A percentile compares a stretch with the other conserved stretches of the same genome.
These are phyloP conservation scores for Yamadazyma kitorensis DNA, from an alignment of 805 yeast genomes.

Conservation along the genomic window DNA sequence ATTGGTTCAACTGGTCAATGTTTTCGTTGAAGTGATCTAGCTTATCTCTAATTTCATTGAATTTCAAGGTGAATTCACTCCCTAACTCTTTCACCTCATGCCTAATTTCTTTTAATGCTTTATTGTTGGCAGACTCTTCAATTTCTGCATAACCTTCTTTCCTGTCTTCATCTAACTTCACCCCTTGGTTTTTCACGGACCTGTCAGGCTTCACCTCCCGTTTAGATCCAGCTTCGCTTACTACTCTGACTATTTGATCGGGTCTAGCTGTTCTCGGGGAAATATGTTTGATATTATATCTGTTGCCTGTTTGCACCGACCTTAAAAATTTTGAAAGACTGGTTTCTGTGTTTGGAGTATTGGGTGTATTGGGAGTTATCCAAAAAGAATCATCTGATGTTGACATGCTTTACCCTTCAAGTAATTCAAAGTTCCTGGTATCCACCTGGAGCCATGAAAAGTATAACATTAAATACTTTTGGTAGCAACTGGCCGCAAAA, in stretches of 20 bases:
- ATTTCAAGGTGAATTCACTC: neutral
- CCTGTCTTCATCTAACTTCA: neutral
- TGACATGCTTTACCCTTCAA: no score
- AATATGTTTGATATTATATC: constrained; percentile 1
- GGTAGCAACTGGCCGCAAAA: neutral
- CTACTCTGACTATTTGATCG: neutral
- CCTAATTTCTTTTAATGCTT: constrained; percentile 1
- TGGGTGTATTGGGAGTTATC: neutral
- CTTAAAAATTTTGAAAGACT: neutral
- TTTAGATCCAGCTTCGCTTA: neutral
- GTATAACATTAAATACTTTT: neutral
- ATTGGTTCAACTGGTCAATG: constrained; percentile 3
- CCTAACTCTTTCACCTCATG: constrained; percentile 2
- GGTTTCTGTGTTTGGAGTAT: neutral
- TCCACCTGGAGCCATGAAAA: no score
- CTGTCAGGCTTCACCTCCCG: neutral
- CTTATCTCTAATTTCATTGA: constrained; percentile 1
- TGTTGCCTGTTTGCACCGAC: constrained; percentile 1
- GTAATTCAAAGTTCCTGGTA: no score
- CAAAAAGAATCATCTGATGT: neutral
- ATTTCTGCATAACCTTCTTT: neutral
- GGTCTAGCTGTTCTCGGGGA: neutral
- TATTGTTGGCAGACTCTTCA: neutral
- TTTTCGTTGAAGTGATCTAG: constrained; percentile 7
- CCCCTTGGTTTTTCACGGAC: neutral